Evolutionary conservation across 2,329 filamentous ascomycete genomes (phyloP), one percentile per base, ranked within the genome.

Genomic region (Ascochyta viciae-villosae): DNA sequence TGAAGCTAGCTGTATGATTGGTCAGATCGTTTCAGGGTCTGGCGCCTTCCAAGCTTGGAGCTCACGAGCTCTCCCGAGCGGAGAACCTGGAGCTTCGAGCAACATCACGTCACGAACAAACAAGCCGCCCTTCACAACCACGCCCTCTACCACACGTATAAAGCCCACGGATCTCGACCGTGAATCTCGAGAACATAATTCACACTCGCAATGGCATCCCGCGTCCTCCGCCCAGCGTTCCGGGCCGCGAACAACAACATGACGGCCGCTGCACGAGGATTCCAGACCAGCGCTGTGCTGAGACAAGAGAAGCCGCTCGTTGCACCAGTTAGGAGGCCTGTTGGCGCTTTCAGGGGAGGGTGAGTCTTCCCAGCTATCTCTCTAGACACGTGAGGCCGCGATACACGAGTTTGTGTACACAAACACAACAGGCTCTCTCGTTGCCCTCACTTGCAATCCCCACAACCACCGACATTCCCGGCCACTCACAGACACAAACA

Each of bases 271-370:
- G 10, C 29, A 12, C 29, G 55, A 67, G 72, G 62, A 71, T 80
- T 80, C 70, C 75, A 79, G 61, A 78, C 77, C 44, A 77, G 68
- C 55, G 62, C 65, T 13, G 63, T 50, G 3, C 41, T 73, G 64
- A 71, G 66, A 52, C 63, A 68, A 50, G 73, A 74, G 24, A 65
- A 52, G 47, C 76, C 59, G 45, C 75, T 77, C 35, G 68, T 68
- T 54, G 75, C 74, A 23, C 75, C 86, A 26, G 78, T 81, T n/a
- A 82, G 81, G 74, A 89, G 85, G 74, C 88, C 88, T 7, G 83
- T 90, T 48, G 88, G 88, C 52, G 88, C 88, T 65, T 90, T 90
- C 72, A 79, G 88, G 71, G 88, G 87, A 81, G 87, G 87, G 88
- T 90, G 76, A 81, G 86, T 81, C 12, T 35, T 9, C 37, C 8